Percentiles rank a stretch among this genome's conserved stretches.
phyloP scores from a whole-genome alignment of 441 rosid genomes.

The Pelargonium cotyledonis region DNA sequence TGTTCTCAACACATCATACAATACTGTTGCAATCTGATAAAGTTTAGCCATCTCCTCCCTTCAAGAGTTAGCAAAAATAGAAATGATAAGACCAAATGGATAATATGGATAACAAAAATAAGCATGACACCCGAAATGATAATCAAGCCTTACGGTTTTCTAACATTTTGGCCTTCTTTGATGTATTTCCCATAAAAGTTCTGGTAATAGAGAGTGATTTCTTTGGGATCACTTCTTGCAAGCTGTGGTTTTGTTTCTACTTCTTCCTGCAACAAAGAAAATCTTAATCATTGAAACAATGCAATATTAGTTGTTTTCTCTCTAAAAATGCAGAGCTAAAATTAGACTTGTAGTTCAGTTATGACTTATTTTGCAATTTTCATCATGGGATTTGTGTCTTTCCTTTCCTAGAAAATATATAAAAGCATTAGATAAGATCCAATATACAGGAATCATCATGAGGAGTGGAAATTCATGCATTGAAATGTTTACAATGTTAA shows the following conservation, averaged over 20 bases:
- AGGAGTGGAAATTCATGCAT: no score
- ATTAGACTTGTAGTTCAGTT: no score
- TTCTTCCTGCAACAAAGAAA: constrained; percentile 52
- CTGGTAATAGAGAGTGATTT: constrained; percentile 64
- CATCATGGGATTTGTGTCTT: no score
- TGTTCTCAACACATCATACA: constrained; percentile 69
- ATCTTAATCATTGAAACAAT: constrained; percentile 7
- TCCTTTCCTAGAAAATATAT: no score
- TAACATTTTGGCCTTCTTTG: constrained; percentile 47
- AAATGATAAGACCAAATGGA: constrained; percentile 17
- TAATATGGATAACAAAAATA: constrained; percentile 14
- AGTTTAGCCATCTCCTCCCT: constrained; percentile 95
- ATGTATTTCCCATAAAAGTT: constrained; percentile 53
- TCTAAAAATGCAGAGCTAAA: constrained; percentile 31
- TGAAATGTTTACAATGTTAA: no score
- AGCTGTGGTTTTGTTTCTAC: constrained; percentile 34
- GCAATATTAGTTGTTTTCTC: constrained; percentile 64
- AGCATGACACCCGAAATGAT: constrained; percentile 11
- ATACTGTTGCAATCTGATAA: constrained; percentile 71
- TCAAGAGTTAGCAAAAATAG: constrained; percentile 28
- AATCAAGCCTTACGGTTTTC: constrained; percentile 61
- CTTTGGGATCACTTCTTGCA: constrained; percentile 56
- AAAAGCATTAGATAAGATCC: no score
- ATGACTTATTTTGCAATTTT: no score
- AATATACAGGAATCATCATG: no score